A percentile compares a stretch with the other conserved stretches of the same genome.
Conservation (phyloP, 2,329 filamentous ascomycete species). For the Aspergillus ibericus region DNA sequence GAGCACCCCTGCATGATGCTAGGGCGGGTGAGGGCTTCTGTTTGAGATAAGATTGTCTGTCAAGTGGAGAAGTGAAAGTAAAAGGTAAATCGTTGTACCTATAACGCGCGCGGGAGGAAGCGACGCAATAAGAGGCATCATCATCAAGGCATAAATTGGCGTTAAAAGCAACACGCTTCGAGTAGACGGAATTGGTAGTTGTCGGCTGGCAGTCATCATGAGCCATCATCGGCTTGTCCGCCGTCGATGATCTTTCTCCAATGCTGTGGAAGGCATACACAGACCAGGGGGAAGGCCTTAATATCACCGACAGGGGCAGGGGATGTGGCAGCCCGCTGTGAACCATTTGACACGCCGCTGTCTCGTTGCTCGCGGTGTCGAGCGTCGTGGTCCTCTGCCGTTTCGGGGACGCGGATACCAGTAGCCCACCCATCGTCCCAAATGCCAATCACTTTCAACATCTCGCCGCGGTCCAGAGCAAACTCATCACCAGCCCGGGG, state of each 20-base stretch:
- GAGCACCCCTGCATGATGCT: no score
- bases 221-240: constrained; percentile 50
- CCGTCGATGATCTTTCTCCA: constrained; percentile 97
- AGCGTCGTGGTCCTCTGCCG: constrained; percentile 84
- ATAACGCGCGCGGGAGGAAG: constrained; percentile 5
- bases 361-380: constrained; percentile 78
- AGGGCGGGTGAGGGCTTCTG: no score
- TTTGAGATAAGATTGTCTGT: constrained; percentile 4
- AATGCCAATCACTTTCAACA: constrained; percentile 97
- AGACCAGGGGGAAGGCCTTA: constrained; percentile 96
- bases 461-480: constrained; percentile 87
- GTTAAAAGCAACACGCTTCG: constrained; percentile 22
- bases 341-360: constrained; percentile 86
- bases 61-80: constrained; percentile 3
- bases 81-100: neutral
- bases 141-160: constrained; percentile 40
- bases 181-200: neutral
- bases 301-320: constrained; percentile 75
- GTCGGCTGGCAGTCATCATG: constrained; percentile 15
- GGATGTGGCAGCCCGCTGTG: constrained; percentile 60
- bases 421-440: constrained; percentile 99
- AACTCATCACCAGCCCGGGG: constrained; percentile 93
- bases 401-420: constrained; percentile 77
- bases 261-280: constrained; percentile 90
- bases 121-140: constrained; percentile 30